Evolutionary conservation across 371 early-diverging fungal species (phyloP), one percentile per base, ranked within the genome.

Genomic region (Funneliformis caledonium): DNA sequence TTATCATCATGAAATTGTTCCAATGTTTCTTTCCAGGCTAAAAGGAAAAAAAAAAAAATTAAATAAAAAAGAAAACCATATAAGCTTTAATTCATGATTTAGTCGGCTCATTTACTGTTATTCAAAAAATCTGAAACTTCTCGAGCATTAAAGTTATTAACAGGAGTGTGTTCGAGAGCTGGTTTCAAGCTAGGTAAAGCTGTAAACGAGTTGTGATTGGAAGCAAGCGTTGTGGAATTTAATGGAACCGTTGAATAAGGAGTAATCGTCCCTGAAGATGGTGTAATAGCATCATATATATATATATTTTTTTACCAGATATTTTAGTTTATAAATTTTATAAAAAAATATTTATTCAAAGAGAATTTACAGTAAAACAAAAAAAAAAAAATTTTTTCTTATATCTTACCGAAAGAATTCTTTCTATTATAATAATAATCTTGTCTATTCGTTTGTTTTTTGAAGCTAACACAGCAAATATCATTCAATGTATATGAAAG

Each of bases 41-140:
- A 31, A 16, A 9, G 42, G 9, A 69, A 9, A 65, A 33, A 11
- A 47, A 47, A 47, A 47, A 47, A 47, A 47, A 0, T 37, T 0
- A 45, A 47, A 47, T 9, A 56, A 56, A 56, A 56, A 3, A 19
- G 16, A n/a, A 6, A 19, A 52, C 2, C 16, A 6, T 19, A 56
- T 19, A 56, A 37, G 37, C 37, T 37, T 37, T 37, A 37, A 37
- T 37, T 37, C 56, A 56, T 6, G 19, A 52, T 6, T 7, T 5
- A 19, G 16, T 16, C 1, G 7, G 56, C 22, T 8, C 6, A 43
- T 60, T 59, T 70, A 79, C 80, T 45, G 16, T 59, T 79, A 79
- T 70, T 79, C 33, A 79, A 52, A 79, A 48, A 79, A 67, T 47
- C 12, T 8, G 69, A 47, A 79, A 79, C 80, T 79, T 79, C 80